Conservation (phyloP, 2,329 filamentous ascomycete species). For the Juglanconis oblonga region DNA sequence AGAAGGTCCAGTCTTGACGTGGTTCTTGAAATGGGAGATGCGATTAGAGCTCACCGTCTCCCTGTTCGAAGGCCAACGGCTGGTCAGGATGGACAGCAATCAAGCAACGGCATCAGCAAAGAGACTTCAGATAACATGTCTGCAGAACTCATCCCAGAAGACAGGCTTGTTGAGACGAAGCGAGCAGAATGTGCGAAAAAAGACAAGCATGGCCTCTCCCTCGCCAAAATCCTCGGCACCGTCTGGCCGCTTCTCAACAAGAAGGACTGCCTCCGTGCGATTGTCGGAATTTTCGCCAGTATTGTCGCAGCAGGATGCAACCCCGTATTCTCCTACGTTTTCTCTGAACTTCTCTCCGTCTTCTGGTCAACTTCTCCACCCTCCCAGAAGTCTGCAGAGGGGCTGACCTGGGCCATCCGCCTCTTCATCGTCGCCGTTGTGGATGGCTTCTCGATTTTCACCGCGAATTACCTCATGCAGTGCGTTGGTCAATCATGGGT, state of each 20-base stretch:
- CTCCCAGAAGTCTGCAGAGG: slow-evolving; percentile 43
- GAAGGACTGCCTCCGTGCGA: slow-evolving; percentile 50
- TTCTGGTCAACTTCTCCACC: slow-evolving; percentile 54
- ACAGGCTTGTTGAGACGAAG: background rate
- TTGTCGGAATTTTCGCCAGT: slow-evolving; percentile 60
- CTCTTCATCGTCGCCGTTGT: slow-evolving; percentile 66
- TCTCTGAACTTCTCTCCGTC: slow-evolving; percentile 68
- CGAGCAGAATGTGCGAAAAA: background rate
- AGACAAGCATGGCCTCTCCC: slow-evolving; percentile 22
- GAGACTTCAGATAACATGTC: background rate
- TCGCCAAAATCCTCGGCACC: slow-evolving; percentile 60
- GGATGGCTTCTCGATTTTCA: slow-evolving; percentile 64
- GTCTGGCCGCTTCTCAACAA: slow-evolving; percentile 64
- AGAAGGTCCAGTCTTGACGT: slow-evolving; percentile 15
- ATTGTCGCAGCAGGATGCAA: slow-evolving; percentile 64
- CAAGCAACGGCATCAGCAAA: background rate
- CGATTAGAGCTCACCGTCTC: slow-evolving; percentile 4
- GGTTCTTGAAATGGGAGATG: slow-evolving; percentile 13
- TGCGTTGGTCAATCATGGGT: slow-evolving; percentile 73
- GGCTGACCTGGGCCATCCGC: slow-evolving; percentile 65
- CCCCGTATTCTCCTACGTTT: slow-evolving; percentile 72
- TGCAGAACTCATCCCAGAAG: background rate
- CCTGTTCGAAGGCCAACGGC: background rate
- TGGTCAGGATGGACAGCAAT: background rate
- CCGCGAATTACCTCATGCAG: slow-evolving; percentile 71